Evolutionary conservation across 2,329 filamentous ascomycete species (phyloP).

Genomic region (Colletotrichum coccodes): DNA sequence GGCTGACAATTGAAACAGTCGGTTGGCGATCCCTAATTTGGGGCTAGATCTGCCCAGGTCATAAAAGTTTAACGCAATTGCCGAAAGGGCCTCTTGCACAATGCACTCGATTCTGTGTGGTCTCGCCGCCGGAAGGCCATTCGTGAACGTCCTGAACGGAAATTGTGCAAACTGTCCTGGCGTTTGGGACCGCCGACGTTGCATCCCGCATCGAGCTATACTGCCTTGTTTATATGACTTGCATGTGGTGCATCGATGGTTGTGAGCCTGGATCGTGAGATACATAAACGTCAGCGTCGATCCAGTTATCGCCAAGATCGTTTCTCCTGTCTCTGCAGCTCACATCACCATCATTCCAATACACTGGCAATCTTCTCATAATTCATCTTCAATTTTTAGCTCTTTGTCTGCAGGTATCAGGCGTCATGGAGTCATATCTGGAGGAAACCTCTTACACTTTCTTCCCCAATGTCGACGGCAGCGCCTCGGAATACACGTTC

Average conservation of each 20-base stretch:
- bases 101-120: neutral
- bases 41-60: slow-evolving; percentile 7
- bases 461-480: slow-evolving; percentile 1
- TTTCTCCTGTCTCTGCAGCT: neutral
- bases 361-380: neutral
- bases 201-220: slow-evolving; percentile 20
- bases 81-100: neutral
- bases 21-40: neutral
- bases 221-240: slow-evolving; percentile 22
- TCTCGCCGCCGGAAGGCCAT: slow-evolving; percentile 9
- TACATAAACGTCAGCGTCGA: slow-evolving; percentile 27
- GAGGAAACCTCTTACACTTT: slow-evolving; percentile 15
- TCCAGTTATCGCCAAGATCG: slow-evolving; percentile 14
- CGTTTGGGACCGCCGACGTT: slow-evolving; percentile 15
- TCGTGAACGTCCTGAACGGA: neutral
- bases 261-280: slow-evolving; percentile 5
- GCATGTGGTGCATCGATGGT: neutral
- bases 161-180: slow-evolving; percentile 8
- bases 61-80: slow-evolving; percentile 11
- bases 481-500: neutral
- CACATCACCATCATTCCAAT: neutral
- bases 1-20: slow-evolving; percentile 25
- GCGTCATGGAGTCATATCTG: slow-evolving; percentile 19
- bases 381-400: neutral
- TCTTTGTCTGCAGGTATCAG: neutral